These are phyloP conservation scores for Priceomyces fermenticarens DNA, from an alignment of 805 yeast genomes.

Conservation along the genomic window DNA sequence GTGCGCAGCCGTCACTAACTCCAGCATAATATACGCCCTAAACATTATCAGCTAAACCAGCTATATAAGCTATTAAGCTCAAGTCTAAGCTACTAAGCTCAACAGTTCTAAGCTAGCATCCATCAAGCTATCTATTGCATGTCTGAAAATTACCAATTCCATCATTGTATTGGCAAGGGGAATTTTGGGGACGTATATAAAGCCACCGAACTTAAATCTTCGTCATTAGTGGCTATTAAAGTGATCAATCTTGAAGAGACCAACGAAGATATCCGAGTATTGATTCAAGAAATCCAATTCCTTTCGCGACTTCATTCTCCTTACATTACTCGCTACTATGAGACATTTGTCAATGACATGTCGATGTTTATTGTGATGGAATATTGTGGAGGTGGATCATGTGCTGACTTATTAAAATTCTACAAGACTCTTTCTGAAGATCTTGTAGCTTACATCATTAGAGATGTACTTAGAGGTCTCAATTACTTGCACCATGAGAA, in stretches of 20 bases:
- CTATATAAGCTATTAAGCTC: background rate
- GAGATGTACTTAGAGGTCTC: conserved; percentile 67
- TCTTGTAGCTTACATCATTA: conserved; percentile 57
- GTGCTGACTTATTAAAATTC: conserved; percentile 66
- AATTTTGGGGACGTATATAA: conserved; percentile 84
- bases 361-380: conserved; percentile 92
- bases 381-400: conserved; percentile 92
- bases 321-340: conserved; percentile 59
- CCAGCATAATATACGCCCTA: background rate
- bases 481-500: conserved; percentile 70
- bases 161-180: conserved; percentile 74
- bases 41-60: background rate
- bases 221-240: conserved; percentile 73
- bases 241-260: conserved; percentile 77
- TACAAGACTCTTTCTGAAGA: conserved; percentile 56
- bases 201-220: conserved; percentile 43
- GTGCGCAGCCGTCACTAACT: conserved; percentile 3
- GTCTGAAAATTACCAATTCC: conserved; percentile 20
- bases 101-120: background rate
- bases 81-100: background rate
- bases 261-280: conserved; percentile 67
- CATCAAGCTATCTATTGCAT: conserved; percentile 5
- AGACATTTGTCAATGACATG: conserved; percentile 61
- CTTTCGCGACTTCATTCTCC: conserved; percentile 64
- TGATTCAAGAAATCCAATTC: conserved; percentile 76